Conservation (phyloP, 1,284 basidiomycete genomes). For the Puccinia polysora region DNA sequence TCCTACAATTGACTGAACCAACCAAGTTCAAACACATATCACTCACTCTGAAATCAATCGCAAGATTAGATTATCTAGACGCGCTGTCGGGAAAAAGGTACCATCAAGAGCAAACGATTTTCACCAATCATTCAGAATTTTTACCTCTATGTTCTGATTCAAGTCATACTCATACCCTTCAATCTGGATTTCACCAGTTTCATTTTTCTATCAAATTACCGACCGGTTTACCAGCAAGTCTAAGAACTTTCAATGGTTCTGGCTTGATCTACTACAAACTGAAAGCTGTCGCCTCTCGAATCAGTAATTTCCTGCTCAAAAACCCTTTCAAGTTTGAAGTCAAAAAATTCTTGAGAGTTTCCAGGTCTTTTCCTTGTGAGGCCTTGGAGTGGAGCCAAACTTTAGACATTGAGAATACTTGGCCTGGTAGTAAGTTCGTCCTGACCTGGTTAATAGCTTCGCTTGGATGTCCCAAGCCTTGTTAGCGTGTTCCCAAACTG, state of each 20-base stretch:
- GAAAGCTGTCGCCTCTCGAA: slow-evolving; percentile 70
- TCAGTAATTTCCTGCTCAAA: slow-evolving; percentile 59
- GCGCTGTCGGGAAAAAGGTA: slow-evolving; percentile 23
- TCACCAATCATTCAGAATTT: slow-evolving; percentile 24
- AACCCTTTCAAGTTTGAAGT: slow-evolving; percentile 65
- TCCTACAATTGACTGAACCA: slow-evolving; percentile 21
- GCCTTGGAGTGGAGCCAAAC: slow-evolving; percentile 92
- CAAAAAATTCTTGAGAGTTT: slow-evolving; percentile 62
- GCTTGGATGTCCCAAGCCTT: no score
- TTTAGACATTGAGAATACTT: slow-evolving; percentile 84
- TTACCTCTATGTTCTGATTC: slow-evolving; percentile 20
- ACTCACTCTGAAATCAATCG: slow-evolving; percentile 12
- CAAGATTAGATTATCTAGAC: slow-evolving; percentile 32
- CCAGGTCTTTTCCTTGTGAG: slow-evolving; percentile 70
- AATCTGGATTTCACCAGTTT: slow-evolving; percentile 27
- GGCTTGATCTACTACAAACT: slow-evolving; percentile 78
- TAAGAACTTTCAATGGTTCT: slow-evolving; percentile 60
- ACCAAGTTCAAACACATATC: slow-evolving; percentile 34
- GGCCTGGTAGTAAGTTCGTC: slow-evolving; percentile 67
- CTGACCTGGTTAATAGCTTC: neutral
- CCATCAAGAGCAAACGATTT: slow-evolving; percentile 25
- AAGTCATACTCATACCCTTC: slow-evolving; percentile 23
- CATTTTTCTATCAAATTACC: slow-evolving; percentile 57
- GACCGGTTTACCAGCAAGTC: slow-evolving; percentile 71
- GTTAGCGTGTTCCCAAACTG: no score